A percentile compares a stretch with the other conserved stretches of the same genome.
phyloP scores from a whole-genome alignment of 345 rosid species.

The Citrus reticulata region DNA sequence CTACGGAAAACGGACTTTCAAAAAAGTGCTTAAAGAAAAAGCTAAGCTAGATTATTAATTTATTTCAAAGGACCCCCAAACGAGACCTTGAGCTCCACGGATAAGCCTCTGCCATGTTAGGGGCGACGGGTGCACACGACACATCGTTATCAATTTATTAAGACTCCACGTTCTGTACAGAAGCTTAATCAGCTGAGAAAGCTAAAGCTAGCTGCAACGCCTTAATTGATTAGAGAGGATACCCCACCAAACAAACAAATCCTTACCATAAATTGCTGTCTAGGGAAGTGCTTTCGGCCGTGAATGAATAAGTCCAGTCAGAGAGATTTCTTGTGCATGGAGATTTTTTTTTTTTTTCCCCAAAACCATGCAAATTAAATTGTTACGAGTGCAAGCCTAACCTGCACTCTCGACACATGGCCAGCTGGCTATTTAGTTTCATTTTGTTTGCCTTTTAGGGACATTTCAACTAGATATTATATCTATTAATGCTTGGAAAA shows the following conservation, averaged over 20 bases:
- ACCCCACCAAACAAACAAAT: background rate
- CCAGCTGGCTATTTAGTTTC: background rate
- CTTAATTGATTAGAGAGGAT: background rate
- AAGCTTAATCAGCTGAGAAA: background rate
- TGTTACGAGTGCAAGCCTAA: constrained; percentile 12
- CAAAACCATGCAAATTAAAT: background rate
- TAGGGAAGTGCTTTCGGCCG: background rate
- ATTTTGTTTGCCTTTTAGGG: background rate
- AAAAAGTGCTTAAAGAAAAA: background rate
- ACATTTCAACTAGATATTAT: background rate
- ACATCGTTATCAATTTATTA: background rate
- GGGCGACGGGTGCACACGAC: background rate
- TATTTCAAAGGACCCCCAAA: background rate
- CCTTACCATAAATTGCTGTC: background rate
- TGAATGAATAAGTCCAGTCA: background rate
- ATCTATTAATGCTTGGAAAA: background rate
- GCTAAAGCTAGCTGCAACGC: background rate
- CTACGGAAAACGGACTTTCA: background rate
- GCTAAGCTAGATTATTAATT: background rate
- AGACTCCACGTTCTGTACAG: background rate
- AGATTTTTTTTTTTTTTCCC: background rate
- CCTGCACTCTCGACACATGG: constrained; percentile 7
- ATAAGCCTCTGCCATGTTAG: background rate
- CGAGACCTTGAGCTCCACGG: background rate
- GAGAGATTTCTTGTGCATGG: background rate